A percentile compares a stretch with the other conserved stretches of the same genome.
Conservation (phyloP, 2,329 filamentous ascomycete species). For the Akanthomyces muscarius region DNA sequence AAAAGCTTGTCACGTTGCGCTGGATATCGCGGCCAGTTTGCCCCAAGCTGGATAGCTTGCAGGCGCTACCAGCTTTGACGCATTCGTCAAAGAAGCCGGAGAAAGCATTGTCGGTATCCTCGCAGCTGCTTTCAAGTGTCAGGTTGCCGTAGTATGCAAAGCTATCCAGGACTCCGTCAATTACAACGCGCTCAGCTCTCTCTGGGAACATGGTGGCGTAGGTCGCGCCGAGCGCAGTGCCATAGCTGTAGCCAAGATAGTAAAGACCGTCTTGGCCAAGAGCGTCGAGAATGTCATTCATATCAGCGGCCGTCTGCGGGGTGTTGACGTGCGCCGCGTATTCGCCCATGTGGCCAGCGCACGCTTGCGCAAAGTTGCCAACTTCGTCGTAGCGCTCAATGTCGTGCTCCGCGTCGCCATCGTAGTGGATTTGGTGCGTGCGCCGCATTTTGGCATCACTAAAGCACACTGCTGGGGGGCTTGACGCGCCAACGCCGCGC, state of each 20-base stretch:
- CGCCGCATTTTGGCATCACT: conserved; percentile 31
- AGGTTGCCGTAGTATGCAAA: background rate
- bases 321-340: conserved; percentile 45
- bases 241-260: conserved; percentile 41
- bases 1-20: background rate
- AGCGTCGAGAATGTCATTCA: conserved; percentile 46
- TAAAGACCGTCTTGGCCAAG: conserved; percentile 30
- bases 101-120: background rate
- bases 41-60: background rate
- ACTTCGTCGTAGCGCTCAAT: conserved; percentile 37
- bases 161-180: conserved; percentile 23
- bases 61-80: background rate
- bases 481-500: conserved; percentile 36
- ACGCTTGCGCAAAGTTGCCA: conserved; percentile 37
- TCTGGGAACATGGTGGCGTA: conserved; percentile 28
- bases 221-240: conserved; percentile 29
- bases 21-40: background rate
- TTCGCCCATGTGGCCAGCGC: conserved; percentile 42
- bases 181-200: conserved; percentile 19
- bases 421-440: conserved; percentile 24
- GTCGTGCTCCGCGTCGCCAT: conserved; percentile 28
- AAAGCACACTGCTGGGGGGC: conserved; percentile 36
- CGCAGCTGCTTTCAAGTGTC: background rate
- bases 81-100: conserved; percentile 12
- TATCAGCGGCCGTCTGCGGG: conserved; percentile 47